Percentiles rank a stretch among this genome's conserved stretches.
Conservation (phyloP, 495 filamentous ascomycete genomes). For the Xanthoparmelia taractica region DNA sequence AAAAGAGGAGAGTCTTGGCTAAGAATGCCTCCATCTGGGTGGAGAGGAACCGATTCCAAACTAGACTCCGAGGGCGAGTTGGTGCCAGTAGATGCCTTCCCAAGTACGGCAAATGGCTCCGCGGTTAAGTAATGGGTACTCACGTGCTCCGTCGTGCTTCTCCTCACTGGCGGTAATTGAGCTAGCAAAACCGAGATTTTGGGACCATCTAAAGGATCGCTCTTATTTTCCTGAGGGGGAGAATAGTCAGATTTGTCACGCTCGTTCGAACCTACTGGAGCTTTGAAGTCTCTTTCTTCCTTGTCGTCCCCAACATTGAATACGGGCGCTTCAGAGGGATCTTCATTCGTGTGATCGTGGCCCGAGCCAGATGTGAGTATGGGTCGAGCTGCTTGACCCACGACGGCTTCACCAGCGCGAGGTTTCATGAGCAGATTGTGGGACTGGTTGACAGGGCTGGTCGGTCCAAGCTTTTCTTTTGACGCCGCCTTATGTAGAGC, state of each 20-base stretch:
- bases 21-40: neutral
- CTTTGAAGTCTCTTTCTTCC: neutral
- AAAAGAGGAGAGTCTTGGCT: slow-evolving; percentile 14
- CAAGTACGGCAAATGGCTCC: neutral
- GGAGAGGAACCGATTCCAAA: slow-evolving; percentile 10
- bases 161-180: neutral
- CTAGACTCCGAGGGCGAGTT: slow-evolving; percentile 11
- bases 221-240: neutral
- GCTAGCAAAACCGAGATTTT: slow-evolving; percentile 4
- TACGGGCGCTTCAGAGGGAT: neutral
- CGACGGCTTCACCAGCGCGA: neutral
- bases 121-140: neutral
- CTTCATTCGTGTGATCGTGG: neutral
- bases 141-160: neutral
- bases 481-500: neutral
- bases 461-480: neutral
- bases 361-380: neutral
- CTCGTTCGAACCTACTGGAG: neutral
- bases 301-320: slow-evolving; percentile 4
- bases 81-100: neutral
- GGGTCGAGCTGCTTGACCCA: neutral
- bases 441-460: neutral
- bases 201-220: neutral
- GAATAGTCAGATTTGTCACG: neutral
- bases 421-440: neutral